Conservation (phyloP, 306 rosid genomes). For the Vigna hirtella region DNA sequence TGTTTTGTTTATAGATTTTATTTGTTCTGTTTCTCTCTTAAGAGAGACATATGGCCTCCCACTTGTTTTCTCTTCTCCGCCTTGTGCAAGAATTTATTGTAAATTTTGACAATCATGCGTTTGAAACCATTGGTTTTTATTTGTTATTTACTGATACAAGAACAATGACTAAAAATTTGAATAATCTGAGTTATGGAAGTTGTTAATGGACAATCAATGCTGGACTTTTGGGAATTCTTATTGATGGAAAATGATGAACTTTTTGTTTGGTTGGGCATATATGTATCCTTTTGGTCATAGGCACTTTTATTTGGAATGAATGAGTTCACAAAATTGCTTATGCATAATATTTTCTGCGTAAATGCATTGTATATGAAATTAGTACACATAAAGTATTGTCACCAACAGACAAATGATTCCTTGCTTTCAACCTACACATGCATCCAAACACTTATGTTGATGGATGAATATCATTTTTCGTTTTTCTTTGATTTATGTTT, state of each 20-base stretch:
- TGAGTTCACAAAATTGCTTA: background rate
- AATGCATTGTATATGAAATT: background rate
- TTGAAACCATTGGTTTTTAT: too few relatives aligned
- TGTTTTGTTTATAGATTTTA: too few relatives aligned
- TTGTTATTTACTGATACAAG: too few relatives aligned
- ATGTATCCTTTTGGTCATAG: too few relatives aligned
- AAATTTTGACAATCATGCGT: too few relatives aligned
- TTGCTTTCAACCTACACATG: constrained; percentile 4
- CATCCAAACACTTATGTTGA: constrained; percentile 21
- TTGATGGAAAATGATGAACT: too few relatives aligned
- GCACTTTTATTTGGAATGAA: too few relatives aligned
- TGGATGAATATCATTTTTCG: background rate
- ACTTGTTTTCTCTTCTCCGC: background rate
- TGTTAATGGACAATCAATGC: too few relatives aligned
- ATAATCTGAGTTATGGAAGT: too few relatives aligned
- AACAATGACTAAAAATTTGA: too few relatives aligned
- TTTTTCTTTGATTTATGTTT: constrained; percentile 21
- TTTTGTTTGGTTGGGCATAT: too few relatives aligned
- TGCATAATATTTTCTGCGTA: background rate
- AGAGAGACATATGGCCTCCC: background rate
- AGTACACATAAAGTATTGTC: background rate
- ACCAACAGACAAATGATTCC: constrained; percentile 1
- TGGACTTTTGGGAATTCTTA: too few relatives aligned
- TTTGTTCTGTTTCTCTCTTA: background rate
- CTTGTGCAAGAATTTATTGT: background rate